Evolutionary conservation across 2,329 filamentous ascomycete species (phyloP).

Genomic region (Alternaria arbusti): DNA sequence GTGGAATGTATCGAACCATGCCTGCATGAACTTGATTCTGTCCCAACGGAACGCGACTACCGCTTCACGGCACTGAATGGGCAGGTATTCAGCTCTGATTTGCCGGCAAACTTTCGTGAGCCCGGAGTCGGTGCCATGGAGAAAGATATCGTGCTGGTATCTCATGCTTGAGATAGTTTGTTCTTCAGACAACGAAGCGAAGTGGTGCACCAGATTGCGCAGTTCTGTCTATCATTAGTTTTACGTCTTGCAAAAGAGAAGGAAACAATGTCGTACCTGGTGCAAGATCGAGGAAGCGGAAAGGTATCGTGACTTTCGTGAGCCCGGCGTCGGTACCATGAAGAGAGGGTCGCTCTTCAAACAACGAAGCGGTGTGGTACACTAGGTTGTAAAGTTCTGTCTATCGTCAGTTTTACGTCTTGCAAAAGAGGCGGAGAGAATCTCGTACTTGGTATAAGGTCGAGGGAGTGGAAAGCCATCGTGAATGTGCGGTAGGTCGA

Average conservation of each 20-base stretch:
- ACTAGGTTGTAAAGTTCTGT: neutral
- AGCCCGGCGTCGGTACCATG: neutral
- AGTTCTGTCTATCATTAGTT: neutral
- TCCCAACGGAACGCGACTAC: neutral
- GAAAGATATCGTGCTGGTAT: neutral
- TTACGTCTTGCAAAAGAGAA: too few relatives aligned
- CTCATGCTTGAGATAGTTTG: neutral
- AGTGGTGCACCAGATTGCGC: neutral
- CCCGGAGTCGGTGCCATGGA: accelerated
- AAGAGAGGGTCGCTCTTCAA: neutral
- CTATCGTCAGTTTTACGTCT: neutral
- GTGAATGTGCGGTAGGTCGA: neutral
- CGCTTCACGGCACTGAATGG: neutral
- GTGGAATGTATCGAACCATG: neutral
- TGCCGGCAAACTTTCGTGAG: neutral
- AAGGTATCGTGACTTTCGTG: too few relatives aligned
- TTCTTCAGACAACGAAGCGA: neutral
- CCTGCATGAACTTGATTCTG: neutral
- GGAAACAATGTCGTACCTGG: too few relatives aligned
- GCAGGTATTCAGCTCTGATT: neutral
- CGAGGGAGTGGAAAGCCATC: neutral
- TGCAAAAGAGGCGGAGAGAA: neutral
- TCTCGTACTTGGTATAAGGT: neutral
- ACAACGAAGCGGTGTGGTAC: neutral
- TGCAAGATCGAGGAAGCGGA: too few relatives aligned